These are phyloP conservation scores for Wickerhamomyces rabaulensis DNA, from an alignment of 805 yeast species.

Conservation along the genomic window DNA sequence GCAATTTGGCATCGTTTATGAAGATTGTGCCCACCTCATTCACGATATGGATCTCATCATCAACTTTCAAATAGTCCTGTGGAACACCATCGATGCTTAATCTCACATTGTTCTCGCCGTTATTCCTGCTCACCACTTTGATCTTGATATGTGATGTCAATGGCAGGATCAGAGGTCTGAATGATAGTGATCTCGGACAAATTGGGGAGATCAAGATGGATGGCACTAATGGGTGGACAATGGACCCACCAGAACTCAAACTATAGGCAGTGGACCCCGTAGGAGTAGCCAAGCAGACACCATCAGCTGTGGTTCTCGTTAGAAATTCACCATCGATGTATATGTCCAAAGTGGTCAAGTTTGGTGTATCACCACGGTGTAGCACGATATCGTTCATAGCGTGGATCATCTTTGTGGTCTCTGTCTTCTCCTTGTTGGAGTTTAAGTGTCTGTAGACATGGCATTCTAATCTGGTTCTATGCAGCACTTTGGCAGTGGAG, in stretches of 20 bases:
- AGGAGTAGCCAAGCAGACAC: constrained; percentile 74
- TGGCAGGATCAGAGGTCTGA: constrained; percentile 61
- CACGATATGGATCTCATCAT: constrained; percentile 74
- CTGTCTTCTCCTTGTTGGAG: background rate
- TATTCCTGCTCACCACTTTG: constrained; percentile 44
- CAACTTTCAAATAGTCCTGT: constrained; percentile 59
- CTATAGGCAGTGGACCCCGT: constrained; percentile 63
- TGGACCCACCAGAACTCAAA: constrained; percentile 48
- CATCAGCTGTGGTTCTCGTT: constrained; percentile 91
- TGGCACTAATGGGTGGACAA: constrained; percentile 49
- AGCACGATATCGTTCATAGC: constrained; percentile 92
- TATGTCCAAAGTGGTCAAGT: constrained; percentile 78
- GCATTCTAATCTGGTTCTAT: constrained; percentile 76
- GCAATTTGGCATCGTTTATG: constrained; percentile 41
- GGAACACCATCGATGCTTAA: constrained; percentile 83
- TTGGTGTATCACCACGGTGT: constrained; percentile 87
- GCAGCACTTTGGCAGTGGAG: constrained; percentile 65
- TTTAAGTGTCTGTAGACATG: constrained; percentile 40
- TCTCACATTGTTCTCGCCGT: constrained; percentile 42
- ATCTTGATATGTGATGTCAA: constrained; percentile 68
- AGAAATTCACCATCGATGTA: constrained; percentile 77
- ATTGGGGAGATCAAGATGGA: constrained; percentile 53
- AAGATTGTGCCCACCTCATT: constrained; percentile 60
- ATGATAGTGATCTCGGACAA: constrained; percentile 48
- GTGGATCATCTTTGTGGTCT: constrained; percentile 39